A percentile compares a stretch with the other conserved stretches of the same genome.
These are phyloP conservation scores for Leishmania mexicana DNA, from an alignment of 208 protist genomes.

Conservation along the genomic window DNA sequence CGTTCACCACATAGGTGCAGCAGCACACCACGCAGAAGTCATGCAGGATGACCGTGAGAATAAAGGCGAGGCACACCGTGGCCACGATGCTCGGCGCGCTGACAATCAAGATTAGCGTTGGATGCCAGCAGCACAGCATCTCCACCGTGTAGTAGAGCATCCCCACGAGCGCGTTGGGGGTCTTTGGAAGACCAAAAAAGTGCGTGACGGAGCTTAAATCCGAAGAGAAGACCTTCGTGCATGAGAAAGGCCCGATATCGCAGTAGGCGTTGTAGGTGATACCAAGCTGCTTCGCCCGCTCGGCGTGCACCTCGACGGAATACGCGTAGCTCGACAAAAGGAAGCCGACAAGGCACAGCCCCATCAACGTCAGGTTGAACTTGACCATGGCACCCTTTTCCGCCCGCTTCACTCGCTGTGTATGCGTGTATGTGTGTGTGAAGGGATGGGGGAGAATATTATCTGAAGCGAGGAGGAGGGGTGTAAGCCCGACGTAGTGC, in stretches of 20 bases:
- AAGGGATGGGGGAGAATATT: too few relatives aligned
- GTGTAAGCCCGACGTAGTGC: background rate
- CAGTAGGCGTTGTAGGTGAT: constrained; percentile 57
- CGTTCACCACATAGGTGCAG: constrained; percentile 79
- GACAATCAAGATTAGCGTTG: constrained; percentile 44
- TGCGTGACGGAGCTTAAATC: constrained; percentile 57
- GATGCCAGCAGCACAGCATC: constrained; percentile 39
- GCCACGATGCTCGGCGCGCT: constrained; percentile 41
- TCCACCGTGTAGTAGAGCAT: constrained; percentile 65
- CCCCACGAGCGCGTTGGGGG: constrained; percentile 64
- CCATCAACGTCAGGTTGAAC: constrained; percentile 34
- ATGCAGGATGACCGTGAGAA: constrained; percentile 55
- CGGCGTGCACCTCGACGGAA: constrained; percentile 55
- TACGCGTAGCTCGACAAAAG: constrained; percentile 74
- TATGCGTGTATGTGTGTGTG: background rate
- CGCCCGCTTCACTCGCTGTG: too few relatives aligned
- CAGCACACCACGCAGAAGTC: constrained; percentile 78
- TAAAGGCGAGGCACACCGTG: constrained; percentile 49
- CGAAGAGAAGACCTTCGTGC: constrained; percentile 76
- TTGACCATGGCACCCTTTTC: background rate
- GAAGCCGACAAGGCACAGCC: constrained; percentile 46
- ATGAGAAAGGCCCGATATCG: constrained; percentile 76
- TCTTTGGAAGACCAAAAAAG: constrained; percentile 62
- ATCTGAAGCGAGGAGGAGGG: background rate
- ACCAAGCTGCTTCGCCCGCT: constrained; percentile 43